Evolutionary conservation across 139 green algal species (phyloP).

Genomic region (Ostreobium quekettii): DNA sequence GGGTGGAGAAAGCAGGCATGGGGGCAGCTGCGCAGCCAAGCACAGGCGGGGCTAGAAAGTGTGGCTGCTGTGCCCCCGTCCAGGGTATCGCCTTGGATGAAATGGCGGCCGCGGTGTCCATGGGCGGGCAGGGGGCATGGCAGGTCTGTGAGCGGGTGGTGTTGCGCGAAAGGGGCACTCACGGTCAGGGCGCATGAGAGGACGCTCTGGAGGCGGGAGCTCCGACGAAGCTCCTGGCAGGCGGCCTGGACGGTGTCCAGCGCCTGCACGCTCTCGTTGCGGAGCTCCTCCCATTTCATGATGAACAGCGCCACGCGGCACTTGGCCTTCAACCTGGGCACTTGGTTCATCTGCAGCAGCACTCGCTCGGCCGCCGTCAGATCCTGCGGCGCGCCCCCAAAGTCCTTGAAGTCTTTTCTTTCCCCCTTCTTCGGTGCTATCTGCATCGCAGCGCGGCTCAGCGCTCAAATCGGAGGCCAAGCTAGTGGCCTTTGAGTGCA

Average conservation of each 20-base stretch:
- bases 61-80: too few species aligned
- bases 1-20: too few species aligned
- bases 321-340: constrained; percentile 6
- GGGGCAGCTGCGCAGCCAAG: too few species aligned
- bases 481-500: too few species aligned
- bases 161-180: too few species aligned
- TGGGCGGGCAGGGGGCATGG: too few species aligned
- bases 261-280: neutral
- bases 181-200: constrained; percentile 5
- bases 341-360: constrained; percentile 7
- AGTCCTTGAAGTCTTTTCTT: constrained; percentile 1
- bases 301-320: neutral
- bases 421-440: constrained; percentile 15
- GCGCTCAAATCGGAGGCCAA: too few species aligned
- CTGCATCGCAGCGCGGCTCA: neutral
- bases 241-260: constrained; percentile 1
- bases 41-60: too few species aligned
- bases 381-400: neutral
- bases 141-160: too few species aligned
- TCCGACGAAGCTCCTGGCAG: constrained; percentile 10
- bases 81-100: too few species aligned
- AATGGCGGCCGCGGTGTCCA: too few species aligned
- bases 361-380: constrained; percentile 10
- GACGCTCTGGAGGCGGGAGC: neutral
- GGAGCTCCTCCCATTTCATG: constrained; percentile 10